Evolutionary conservation across 257 asterid genomes (phyloP).

Genomic region (Echites panduratus): DNA sequence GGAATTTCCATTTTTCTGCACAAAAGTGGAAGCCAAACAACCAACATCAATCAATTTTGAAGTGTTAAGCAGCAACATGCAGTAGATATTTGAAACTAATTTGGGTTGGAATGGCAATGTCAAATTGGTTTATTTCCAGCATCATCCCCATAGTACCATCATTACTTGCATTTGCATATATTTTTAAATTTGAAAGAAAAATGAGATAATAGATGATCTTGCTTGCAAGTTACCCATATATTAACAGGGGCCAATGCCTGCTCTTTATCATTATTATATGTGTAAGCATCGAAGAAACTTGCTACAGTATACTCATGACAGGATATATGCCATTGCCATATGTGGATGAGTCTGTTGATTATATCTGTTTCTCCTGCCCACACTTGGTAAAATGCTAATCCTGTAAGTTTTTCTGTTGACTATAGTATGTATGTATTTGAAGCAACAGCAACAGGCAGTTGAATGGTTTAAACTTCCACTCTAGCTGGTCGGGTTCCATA

Average conservation of each 20-base stretch:
- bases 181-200: too few relatives aligned
- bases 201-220: not conserved
- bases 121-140: not conserved
- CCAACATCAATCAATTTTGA: conserved; percentile 2
- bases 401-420: not conserved
- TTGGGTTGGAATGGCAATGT: not conserved
- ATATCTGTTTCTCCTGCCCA: too few relatives aligned
- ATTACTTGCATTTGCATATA: not conserved
- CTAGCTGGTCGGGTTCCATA: not conserved
- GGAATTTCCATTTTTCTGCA: conserved; percentile 48
- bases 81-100: too few relatives aligned
- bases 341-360: too few relatives aligned
- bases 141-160: not conserved
- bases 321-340: not conserved
- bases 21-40: conserved; percentile 47
- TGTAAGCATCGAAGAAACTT: not conserved
- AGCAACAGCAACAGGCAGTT: not conserved
- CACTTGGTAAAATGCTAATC: not conserved
- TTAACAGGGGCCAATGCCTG: too few relatives aligned
- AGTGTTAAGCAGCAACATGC: not conserved
- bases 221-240: not conserved
- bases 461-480: too few relatives aligned
- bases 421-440: not conserved
- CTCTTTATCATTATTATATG: not conserved
- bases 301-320: not conserved